Conservation (phyloP, 805 yeast genomes). For the Teunomyces kruisii region DNA sequence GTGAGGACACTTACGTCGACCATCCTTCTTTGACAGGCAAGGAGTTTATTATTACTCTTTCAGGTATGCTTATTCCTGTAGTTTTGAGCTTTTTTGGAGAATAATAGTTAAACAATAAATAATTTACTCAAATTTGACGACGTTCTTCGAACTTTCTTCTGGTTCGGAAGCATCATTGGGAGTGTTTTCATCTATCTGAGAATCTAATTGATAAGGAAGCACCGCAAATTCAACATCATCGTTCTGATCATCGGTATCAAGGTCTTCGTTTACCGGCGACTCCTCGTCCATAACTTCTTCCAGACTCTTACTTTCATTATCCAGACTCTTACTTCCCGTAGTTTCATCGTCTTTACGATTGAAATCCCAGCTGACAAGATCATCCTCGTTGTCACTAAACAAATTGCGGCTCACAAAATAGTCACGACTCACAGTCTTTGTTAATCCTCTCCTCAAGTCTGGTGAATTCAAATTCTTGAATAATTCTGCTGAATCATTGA, state of each 20-base stretch:
- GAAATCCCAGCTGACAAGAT: constrained; percentile 7
- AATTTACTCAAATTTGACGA: neutral
- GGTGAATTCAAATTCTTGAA: constrained; percentile 24
- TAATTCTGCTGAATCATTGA: constrained; percentile 11
- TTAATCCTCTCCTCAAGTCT: constrained; percentile 20
- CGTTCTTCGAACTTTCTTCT: neutral
- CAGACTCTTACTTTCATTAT: neutral
- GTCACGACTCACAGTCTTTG: constrained; percentile 1
- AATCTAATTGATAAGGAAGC: neutral
- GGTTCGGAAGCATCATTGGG: neutral
- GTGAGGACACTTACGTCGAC: constrained; percentile 2
- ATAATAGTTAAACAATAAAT: constrained; percentile 5
- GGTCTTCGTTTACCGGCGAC: neutral
- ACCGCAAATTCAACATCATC: constrained; percentile 1
- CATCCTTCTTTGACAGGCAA: constrained; percentile 8
- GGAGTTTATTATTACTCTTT: constrained; percentile 17
- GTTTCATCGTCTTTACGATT: neutral
- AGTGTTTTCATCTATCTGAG: neutral
- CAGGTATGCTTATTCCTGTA: constrained; percentile 29
- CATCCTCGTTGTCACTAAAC: constrained; percentile 11
- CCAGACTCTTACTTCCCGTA: neutral
- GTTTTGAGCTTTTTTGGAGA: constrained; percentile 23
- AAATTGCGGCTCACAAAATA: constrained; percentile 3
- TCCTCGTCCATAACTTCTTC: neutral
- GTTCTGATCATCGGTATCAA: neutral